Evolutionary conservation across 1,284 basidiomycete species (phyloP).

Genomic region (Sporisorium sorghi): DNA sequence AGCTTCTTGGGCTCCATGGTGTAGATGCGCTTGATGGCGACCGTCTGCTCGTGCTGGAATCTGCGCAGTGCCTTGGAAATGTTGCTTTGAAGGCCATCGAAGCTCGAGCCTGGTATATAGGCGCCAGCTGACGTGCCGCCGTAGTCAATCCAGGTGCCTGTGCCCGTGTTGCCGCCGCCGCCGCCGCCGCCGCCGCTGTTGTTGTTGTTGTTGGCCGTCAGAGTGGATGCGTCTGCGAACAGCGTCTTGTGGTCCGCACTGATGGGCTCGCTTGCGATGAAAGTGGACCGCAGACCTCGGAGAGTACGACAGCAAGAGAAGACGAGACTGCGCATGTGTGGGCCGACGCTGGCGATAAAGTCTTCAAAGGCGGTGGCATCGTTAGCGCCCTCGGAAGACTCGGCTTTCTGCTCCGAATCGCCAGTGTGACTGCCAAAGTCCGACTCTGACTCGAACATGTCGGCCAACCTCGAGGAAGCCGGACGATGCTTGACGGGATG

Average conservation of each 20-base stretch:
- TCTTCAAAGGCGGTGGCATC: constrained; percentile 49
- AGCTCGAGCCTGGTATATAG: constrained; percentile 41
- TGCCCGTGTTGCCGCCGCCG: constrained; percentile 21
- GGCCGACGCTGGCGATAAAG: constrained; percentile 59
- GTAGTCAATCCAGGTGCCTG: constrained; percentile 30
- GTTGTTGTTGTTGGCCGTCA: constrained; percentile 7
- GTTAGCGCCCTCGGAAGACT: neutral
- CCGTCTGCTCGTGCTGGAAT: constrained; percentile 63
- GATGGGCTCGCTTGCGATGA: constrained; percentile 30
- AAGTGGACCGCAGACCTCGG: constrained; percentile 44
- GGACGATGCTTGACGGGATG: constrained; percentile 5
- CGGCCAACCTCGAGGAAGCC: constrained; percentile 19
- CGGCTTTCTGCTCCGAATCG: neutral
- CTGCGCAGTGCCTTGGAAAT: constrained; percentile 49
- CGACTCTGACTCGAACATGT: constrained; percentile 24
- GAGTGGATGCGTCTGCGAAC: constrained; percentile 7
- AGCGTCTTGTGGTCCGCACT: constrained; percentile 8
- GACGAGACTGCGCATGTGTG: constrained; percentile 63
- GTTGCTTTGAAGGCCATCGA: constrained; percentile 49
- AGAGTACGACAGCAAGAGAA: constrained; percentile 61
- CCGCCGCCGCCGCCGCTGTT: too few species aligned
- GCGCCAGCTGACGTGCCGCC: constrained; percentile 18
- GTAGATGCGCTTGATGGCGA: constrained; percentile 63
- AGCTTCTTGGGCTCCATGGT: constrained; percentile 58
- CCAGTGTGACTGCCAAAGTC: constrained; percentile 1